Conservation (phyloP, 192 early-diverging fungal species). For the Thamnidium elegans region DNA sequence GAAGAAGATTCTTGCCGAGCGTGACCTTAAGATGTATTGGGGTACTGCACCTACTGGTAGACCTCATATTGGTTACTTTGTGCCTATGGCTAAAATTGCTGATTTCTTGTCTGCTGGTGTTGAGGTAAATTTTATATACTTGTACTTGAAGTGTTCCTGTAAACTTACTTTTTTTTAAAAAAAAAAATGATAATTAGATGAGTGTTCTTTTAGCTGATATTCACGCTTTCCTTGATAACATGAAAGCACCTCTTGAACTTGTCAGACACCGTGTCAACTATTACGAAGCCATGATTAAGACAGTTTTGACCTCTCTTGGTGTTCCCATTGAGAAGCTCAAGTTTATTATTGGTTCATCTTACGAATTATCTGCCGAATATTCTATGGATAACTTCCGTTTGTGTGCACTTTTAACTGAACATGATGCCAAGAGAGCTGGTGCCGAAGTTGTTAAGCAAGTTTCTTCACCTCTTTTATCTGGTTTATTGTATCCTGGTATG, state of each 20-base stretch:
- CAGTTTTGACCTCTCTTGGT: conserved; percentile 87
- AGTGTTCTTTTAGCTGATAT: conserved; percentile 93
- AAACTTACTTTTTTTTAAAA: neutral
- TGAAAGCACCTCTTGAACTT: conserved; percentile 94
- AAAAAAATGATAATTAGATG: conserved; percentile 67
- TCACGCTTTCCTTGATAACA: conserved; percentile 97
- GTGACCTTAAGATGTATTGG: conserved; percentile 95
- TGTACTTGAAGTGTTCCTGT: neutral
- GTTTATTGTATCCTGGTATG: conserved; percentile 95
- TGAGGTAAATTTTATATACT: conserved; percentile 50
- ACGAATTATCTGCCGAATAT: conserved; percentile 87
- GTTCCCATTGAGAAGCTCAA: conserved; percentile 89
- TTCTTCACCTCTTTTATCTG: conserved; percentile 81
- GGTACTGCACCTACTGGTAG: conserved; percentile 95
- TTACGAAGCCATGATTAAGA: conserved; percentile 91
- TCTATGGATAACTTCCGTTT: conserved; percentile 90
- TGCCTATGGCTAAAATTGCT: conserved; percentile 96
- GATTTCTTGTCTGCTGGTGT: conserved; percentile 92
- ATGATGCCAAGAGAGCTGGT: conserved; percentile 97
- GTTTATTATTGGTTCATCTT: conserved; percentile 88
- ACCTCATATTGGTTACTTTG: conserved; percentile 98
- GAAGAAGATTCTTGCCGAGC: conserved; percentile 77
- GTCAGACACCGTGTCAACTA: conserved; percentile 86
- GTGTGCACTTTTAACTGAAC: conserved; percentile 82
- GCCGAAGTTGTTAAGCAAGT: conserved; percentile 99